Evolutionary conservation across 1,139 yeast genomes (phyloP).

Genomic region (Diutina siamensis): DNA sequence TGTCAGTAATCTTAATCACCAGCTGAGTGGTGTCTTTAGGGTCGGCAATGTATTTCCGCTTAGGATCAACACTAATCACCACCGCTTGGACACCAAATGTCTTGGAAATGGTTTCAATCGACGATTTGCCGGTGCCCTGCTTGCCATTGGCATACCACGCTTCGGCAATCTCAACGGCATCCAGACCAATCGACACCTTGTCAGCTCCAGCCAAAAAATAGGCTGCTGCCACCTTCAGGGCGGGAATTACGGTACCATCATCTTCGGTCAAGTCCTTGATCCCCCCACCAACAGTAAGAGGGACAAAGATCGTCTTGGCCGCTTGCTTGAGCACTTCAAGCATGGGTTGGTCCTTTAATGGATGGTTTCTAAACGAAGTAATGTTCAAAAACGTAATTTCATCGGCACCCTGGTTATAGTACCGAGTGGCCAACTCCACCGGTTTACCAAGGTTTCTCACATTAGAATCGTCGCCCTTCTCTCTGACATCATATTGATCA

Average conservation of each 20-base stretch:
- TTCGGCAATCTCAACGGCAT: slow-evolving; percentile 88
- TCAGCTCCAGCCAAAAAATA: slow-evolving; percentile 96
- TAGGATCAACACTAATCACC: slow-evolving; percentile 94
- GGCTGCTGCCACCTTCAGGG: slow-evolving; percentile 78
- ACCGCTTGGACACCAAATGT: slow-evolving; percentile 96
- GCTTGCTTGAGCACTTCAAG: slow-evolving; percentile 72
- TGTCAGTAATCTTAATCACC: slow-evolving; percentile 32
- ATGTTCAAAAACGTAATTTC: slow-evolving; percentile 90
- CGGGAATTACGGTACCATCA: slow-evolving; percentile 70
- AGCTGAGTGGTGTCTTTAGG: slow-evolving; percentile 53
- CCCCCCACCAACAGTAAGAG: slow-evolving; percentile 96
- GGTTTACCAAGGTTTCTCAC: slow-evolving; percentile 95
- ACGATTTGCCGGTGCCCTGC: slow-evolving; percentile 58
- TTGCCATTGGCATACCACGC: slow-evolving; percentile 50
- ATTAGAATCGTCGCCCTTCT: slow-evolving; percentile 24
- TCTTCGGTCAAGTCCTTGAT: slow-evolving; percentile 58
- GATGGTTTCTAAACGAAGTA: slow-evolving; percentile 90
- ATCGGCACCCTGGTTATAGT: slow-evolving; percentile 91
- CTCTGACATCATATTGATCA: slow-evolving; percentile 94
- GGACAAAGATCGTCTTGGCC: slow-evolving; percentile 87
- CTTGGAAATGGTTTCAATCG: slow-evolving; percentile 83
- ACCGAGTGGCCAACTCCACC: slow-evolving; percentile 81
- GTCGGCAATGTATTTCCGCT: slow-evolving; percentile 56
- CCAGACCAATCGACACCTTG: slow-evolving; percentile 95
- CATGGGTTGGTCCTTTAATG: slow-evolving; percentile 89